Evolutionary conservation across 164 flowering plant genomes (phyloP).

Genomic region (Euptelea pleiosperma): DNA sequence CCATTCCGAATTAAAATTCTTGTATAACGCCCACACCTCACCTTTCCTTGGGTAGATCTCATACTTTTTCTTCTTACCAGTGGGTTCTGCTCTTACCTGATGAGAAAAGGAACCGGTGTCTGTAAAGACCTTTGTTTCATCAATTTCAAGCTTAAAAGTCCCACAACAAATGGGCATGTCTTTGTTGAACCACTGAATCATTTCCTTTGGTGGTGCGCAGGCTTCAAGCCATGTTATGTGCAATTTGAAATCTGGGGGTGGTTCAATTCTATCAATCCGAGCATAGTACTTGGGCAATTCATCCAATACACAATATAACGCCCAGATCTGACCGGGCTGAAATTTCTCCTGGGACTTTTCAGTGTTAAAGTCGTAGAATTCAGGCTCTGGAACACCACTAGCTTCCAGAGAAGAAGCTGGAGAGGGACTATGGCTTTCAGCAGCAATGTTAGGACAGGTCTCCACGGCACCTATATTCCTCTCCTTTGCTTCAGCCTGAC

Average conservation of each 20-base stretch:
- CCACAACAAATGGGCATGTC: slow-evolving; percentile 58
- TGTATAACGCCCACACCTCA: slow-evolving; percentile 72
- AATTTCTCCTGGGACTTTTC: slow-evolving; percentile 40
- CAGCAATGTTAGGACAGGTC: no score
- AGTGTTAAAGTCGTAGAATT: slow-evolving; percentile 46
- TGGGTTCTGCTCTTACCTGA: slow-evolving; percentile 20
- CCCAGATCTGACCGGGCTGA: slow-evolving; percentile 63
- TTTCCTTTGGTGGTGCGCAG: slow-evolving; percentile 16
- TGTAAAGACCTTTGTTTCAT: slow-evolving; percentile 1
- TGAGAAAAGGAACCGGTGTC: slow-evolving; percentile 44
- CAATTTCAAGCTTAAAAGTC: slow-evolving; percentile 25
- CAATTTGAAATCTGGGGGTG: slow-evolving; percentile 28
- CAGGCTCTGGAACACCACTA: slow-evolving; percentile 39
- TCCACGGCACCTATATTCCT: no score
- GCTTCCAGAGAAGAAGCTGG: slow-evolving; percentile 10
- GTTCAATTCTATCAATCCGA: slow-evolving; percentile 30
- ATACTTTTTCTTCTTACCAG: slow-evolving; percentile 25
- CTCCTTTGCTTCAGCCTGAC: no score
- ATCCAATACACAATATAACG: slow-evolving; percentile 59
- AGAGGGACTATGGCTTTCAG: slow-evolving; percentile 2
- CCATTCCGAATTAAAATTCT: slow-evolving; percentile 32
- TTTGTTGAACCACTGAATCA: slow-evolving; percentile 37
- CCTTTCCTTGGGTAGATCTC: slow-evolving; percentile 50
- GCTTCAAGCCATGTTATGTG: slow-evolving; percentile 38
- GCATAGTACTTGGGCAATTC: slow-evolving; percentile 61